Evolutionary conservation across 2,329 filamentous ascomycete species (phyloP), one percentile per base, ranked within the genome.

Genomic region (Arthroderma sp.): DNA sequence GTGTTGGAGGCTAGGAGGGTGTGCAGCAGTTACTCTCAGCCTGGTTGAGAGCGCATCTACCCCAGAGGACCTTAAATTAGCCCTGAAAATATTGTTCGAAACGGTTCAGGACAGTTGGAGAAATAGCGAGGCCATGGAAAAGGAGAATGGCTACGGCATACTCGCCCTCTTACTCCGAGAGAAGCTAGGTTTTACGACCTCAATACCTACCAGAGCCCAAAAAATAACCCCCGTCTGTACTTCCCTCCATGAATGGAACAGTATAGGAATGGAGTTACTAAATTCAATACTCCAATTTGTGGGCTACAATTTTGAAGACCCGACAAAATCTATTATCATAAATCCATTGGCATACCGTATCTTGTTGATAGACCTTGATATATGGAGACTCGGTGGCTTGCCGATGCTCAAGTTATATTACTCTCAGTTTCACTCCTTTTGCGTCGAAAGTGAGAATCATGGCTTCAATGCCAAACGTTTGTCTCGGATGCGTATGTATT

Each of bases 121-220:
- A 51, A 96, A 96, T 53, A 96, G 91, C 53, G 93, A 98, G 61
- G 88, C 91, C 28, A 95, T 98, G 83, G 91, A 98, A 62, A 81
- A 85, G 55, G 87, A 94, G 48, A 91, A 93, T 53, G 93, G 89
- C 0, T 98, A 95, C 59, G 83, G 85, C 28, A 84, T 96, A 32
- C 68, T 98, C 42, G 83, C 83, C 36, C 79, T 87, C 62, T 72
- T 96, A 11, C 66, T 98, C 27, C 80, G 86, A 44, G 83, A 85
- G 44, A 95, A 94, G 60, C 70, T 94, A 40, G 66, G 62, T 22
- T 58, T 61, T 47, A 51, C 57, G 2, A 46, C 54, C 11, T 54
- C 53, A 10, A 54, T 51, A 28, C 52, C 52, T 27, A 44, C 49
- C 7, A 43, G 48, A 1, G 71, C 47, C 69, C 80, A 57, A 67